Evolutionary conservation across 2,329 filamentous ascomycete genomes (phyloP).

Genomic region (Claviceps africana): DNA sequence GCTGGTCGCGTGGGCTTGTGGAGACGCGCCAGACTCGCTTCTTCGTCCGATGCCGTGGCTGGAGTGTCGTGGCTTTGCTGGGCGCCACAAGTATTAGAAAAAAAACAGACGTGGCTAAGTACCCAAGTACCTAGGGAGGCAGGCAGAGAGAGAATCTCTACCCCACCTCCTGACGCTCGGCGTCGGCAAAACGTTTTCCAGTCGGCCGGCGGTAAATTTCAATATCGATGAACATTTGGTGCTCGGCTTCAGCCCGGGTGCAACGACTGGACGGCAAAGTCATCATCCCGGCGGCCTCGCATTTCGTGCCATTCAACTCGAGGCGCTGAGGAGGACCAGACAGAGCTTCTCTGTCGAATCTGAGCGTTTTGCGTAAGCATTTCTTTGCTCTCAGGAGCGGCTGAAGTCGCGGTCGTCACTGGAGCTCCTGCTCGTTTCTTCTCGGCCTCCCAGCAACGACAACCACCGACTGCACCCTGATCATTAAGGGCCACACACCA

Average conservation of each 20-base stretch:
- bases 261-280: background rate
- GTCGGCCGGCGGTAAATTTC: slow-evolving; percentile 14
- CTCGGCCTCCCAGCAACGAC: background rate
- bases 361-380: background rate
- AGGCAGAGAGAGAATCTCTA: too few species aligned
- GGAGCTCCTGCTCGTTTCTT: background rate
- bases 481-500: background rate
- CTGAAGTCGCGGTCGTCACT: background rate
- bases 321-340: background rate
- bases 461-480: background rate
- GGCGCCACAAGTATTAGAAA: background rate
- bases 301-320: background rate
- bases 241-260: background rate
- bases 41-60: slow-evolving; percentile 11
- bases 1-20: slow-evolving; percentile 13
- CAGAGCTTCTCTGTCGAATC: background rate
- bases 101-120: background rate
- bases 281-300: background rate
- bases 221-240: background rate
- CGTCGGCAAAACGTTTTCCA: slow-evolving; percentile 14
- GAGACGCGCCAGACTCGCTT: slow-evolving; percentile 3
- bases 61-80: background rate
- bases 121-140: too few species aligned
- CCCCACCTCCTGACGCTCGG: too few species aligned
- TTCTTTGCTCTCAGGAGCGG: background rate